Conservation (phyloP, 257 asterid genomes). For the Mentha longifolia region DNA sequence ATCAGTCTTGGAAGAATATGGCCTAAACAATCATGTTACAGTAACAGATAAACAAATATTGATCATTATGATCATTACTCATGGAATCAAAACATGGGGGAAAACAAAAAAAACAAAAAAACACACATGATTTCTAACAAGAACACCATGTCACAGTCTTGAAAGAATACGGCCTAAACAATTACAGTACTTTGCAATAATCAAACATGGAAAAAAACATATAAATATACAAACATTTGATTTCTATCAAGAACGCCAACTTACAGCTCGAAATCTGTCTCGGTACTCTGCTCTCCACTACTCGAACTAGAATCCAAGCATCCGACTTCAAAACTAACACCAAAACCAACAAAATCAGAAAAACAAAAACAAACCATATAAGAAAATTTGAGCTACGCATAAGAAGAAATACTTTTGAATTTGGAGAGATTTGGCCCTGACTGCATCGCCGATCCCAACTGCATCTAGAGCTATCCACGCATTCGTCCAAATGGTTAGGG, state of each 20-base stretch:
- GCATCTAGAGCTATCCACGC: constrained; percentile 91
- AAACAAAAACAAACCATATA: background rate
- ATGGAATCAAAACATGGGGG: background rate
- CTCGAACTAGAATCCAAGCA: constrained; percentile 46
- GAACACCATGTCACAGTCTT: constrained; percentile 31
- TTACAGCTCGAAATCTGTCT: constrained; percentile 38
- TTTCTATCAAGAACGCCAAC: background rate
- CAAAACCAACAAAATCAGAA: background rate
- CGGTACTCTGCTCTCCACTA: constrained; percentile 28
- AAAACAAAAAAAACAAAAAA: background rate
- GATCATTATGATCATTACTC: background rate
- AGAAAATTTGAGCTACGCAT: background rate
- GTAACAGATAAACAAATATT: background rate
- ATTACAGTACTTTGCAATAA: background rate
- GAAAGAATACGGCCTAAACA: background rate
- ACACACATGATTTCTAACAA: background rate
- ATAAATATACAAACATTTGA: background rate
- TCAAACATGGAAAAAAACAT: no score
- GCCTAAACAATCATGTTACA: background rate
- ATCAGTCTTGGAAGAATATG: background rate
- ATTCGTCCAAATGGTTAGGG: constrained; percentile 65
- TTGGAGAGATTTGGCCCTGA: constrained; percentile 49
- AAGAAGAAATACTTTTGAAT: constrained; percentile 45
- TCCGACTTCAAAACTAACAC: constrained; percentile 35
- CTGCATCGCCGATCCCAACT: constrained; percentile 60